Evolutionary conservation across 176 grass and related monocot genomes (phyloP).

Genomic region (Rhipidocladum racemiflorum): DNA sequence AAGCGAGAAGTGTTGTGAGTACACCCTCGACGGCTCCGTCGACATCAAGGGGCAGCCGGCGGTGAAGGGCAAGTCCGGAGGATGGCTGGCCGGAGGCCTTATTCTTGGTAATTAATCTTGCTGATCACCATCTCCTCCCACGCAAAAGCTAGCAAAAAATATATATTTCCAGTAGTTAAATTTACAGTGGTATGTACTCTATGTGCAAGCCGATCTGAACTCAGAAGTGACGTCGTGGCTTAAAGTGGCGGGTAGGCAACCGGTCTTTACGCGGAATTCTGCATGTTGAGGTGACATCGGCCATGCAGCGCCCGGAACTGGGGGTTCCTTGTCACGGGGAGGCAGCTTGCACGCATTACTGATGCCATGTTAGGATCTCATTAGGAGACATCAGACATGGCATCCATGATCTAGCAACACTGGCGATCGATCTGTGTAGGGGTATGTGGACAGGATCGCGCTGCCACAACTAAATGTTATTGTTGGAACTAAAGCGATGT

Average conservation of each 20-base stretch:
- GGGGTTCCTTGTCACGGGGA: conserved; percentile 13
- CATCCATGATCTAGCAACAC: conserved; percentile 23
- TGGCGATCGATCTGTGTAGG: neutral
- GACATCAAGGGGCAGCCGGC: conserved; percentile 66
- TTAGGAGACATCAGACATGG: neutral
- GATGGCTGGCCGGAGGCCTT: conserved; percentile 68
- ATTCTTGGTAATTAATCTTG: conserved; percentile 63
- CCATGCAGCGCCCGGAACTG: conserved; percentile 40
- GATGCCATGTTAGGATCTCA: neutral
- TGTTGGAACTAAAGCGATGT: conserved; percentile 18
- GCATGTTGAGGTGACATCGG: conserved; percentile 41
- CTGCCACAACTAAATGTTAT: neutral
- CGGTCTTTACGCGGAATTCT: conserved; percentile 12
- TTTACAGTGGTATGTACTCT: neutral
- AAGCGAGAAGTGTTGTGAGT: conserved; percentile 36
- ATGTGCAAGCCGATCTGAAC: neutral
- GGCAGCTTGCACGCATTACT: neutral
- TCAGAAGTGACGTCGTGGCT: neutral
- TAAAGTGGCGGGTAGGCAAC: conserved; percentile 24
- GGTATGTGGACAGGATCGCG: neutral
- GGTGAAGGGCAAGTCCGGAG: conserved; percentile 62
- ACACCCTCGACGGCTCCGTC: conserved; percentile 73
- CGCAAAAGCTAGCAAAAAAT: neutral
- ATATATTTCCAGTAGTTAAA: neutral
- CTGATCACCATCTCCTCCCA: neutral